Conservation (phyloP, 2,329 filamentous ascomycete genomes). For the Colletotrichum gloeosporioides region DNA sequence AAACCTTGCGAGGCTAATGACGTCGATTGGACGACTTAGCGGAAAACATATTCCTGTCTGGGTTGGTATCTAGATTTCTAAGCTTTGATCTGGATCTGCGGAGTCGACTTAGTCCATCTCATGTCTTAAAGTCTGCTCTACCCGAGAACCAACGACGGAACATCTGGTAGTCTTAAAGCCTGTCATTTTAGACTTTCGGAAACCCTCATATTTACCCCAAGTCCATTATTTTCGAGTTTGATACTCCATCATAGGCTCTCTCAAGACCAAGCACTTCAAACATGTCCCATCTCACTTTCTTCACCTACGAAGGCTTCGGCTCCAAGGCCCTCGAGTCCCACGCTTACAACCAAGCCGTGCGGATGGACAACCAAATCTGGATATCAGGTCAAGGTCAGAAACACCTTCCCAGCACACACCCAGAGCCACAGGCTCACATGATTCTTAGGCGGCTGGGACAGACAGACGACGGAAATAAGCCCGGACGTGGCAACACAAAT, state of each 20-base stretch:
- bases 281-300: not conserved
- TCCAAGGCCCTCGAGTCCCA: not conserved
- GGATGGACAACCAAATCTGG: not conserved
- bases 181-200: no score
- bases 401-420: not conserved
- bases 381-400: not conserved
- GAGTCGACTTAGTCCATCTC: not conserved
- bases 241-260: not conserved
- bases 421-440: rapidly evolving
- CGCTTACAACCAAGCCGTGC: not conserved
- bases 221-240: not conserved
- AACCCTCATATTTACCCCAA: not conserved
- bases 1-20: not conserved
- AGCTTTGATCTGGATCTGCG: not conserved
- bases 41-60: not conserved
- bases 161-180: no score
- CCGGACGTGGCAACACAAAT: not conserved
- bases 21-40: not conserved
- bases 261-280: not conserved
- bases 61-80: not conserved
- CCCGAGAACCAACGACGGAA: no score
- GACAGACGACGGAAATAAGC: not conserved
- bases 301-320: not conserved
- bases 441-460: not conserved
- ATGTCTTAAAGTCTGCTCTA: not conserved